Percentiles rank a stretch among this genome's conserved stretches.
Evolutionary conservation across 768 basidiomycete genomes (phyloP).

Genomic region (Phanerochaete carnosa): DNA sequence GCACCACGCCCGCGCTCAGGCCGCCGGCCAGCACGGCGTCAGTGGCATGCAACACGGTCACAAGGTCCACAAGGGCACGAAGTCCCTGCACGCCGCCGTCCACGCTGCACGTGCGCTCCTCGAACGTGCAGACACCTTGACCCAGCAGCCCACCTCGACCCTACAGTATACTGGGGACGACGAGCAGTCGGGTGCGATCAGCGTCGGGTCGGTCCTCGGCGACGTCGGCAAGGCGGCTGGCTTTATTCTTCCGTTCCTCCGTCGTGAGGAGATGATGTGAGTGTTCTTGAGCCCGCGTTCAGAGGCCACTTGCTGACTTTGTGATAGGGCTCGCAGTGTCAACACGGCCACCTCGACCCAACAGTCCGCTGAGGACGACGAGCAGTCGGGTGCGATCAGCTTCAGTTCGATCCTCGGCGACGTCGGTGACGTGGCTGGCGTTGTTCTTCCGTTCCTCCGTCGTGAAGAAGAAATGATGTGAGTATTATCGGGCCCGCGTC

Average conservation of each 20-base stretch:
- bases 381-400: neutral
- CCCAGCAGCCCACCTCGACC: neutral
- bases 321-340: too few species aligned
- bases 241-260: neutral
- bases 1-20: too few species aligned
- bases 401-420: too few species aligned
- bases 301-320: too few species aligned
- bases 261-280: conserved; percentile 3
- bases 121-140: neutral
- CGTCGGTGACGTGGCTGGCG: neutral
- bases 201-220: neutral
- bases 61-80: neutral
- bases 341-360: neutral
- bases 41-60: too few species aligned
- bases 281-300: too few species aligned
- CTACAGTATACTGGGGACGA: too few species aligned
- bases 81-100: neutral
- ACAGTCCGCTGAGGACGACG: too few species aligned
- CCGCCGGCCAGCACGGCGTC: too few species aligned
- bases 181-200: conserved; percentile 4
- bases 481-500: too few species aligned
- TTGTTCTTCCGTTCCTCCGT: neutral
- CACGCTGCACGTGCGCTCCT: neutral
- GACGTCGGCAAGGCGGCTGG: conserved; percentile 1
- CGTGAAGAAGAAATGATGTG: too few species aligned